phyloP scores from a whole-genome alignment of 2,329 filamentous ascomycete genomes.

The Emergomyces pasteurianus region DNA sequence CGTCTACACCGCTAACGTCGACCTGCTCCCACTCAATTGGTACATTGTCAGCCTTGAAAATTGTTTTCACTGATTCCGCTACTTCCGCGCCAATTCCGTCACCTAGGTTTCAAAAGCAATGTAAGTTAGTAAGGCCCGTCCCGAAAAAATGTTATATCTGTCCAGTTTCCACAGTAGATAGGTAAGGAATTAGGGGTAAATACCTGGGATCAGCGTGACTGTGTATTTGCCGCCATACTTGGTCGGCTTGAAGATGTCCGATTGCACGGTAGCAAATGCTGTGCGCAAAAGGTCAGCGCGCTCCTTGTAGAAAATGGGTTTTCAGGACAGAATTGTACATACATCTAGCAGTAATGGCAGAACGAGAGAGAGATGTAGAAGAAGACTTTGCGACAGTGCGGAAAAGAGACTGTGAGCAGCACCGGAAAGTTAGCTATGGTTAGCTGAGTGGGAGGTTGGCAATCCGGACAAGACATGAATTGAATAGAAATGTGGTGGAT shows the following conservation, averaged over 20 bases:
- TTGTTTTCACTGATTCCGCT: conserved; percentile 93
- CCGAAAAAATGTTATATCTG: not conserved
- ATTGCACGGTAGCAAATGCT: conserved; percentile 69
- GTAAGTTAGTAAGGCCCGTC: not conserved
- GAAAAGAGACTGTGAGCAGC: conserved; percentile 42
- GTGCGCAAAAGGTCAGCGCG: conserved; percentile 3
- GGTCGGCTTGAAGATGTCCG: conserved; percentile 97
- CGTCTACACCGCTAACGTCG: conserved; percentile 83
- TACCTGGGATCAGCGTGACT: conserved; percentile 91
- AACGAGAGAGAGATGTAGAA: conserved; percentile 36
- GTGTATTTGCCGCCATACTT: conserved; percentile 99
- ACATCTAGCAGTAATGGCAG: conserved; percentile 44
- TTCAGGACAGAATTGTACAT: conserved; percentile 20
- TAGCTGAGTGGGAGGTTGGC: conserved; percentile 18
- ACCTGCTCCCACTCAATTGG: conserved; percentile 98
- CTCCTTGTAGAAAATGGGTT: not conserved
- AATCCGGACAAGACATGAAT: conserved; percentile 18
- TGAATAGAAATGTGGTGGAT: not conserved
- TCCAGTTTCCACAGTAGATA: conserved; percentile 10
- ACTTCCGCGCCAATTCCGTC: conserved; percentile 98
- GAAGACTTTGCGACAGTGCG: conserved; percentile 40
- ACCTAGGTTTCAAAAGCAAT: conserved; percentile 32
- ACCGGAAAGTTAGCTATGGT: conserved; percentile 29
- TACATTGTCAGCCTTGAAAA: conserved; percentile 99
- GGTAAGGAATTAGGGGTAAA: conserved; percentile 13